Evolutionary conservation across 1,284 basidiomycete genomes (phyloP).

Genomic region (Thelephora terrestris): DNA sequence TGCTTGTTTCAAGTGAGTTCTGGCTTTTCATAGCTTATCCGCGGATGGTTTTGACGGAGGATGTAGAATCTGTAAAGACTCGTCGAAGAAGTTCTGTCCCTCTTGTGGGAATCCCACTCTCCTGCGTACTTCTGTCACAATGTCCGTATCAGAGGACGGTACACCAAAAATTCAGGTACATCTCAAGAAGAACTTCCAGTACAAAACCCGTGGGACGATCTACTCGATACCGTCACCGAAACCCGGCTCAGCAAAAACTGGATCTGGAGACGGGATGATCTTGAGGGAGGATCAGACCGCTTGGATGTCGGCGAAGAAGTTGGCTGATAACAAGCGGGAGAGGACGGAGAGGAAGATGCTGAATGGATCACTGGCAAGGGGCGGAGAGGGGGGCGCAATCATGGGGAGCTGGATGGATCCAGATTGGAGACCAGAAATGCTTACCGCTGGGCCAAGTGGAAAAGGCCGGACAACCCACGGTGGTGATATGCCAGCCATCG

Average conservation of each 20-base stretch:
- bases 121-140: conserved; percentile 84
- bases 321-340: conserved; percentile 57
- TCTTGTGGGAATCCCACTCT: conserved; percentile 93
- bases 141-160: conserved; percentile 56
- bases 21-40: not conserved
- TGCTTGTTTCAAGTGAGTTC: conserved; percentile 96
- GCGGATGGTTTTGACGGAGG: not conserved
- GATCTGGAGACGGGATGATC: conserved; percentile 72
- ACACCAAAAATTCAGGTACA: conserved; percentile 73
- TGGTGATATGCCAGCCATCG: conserved; percentile 71
- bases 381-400: conserved; percentile 37
- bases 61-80: conserved; percentile 88
- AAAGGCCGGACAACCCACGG: conserved; percentile 54
- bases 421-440: conserved; percentile 89
- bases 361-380: conserved; percentile 47
- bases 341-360: conserved; percentile 72
- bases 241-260: conserved; percentile 78
- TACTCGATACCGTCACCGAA: conserved; percentile 93
- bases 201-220: conserved; percentile 84
- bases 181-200: conserved; percentile 92
- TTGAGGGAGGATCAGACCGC: conserved; percentile 86
- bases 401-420: conserved; percentile 88
- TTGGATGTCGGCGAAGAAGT: conserved; percentile 75
- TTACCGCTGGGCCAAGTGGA: conserved; percentile 64
- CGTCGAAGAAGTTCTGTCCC: conserved; percentile 93